phyloP scores from a whole-genome alignment of 768 basidiomycete genomes.

The Psilocybe cyanescens region DNA sequence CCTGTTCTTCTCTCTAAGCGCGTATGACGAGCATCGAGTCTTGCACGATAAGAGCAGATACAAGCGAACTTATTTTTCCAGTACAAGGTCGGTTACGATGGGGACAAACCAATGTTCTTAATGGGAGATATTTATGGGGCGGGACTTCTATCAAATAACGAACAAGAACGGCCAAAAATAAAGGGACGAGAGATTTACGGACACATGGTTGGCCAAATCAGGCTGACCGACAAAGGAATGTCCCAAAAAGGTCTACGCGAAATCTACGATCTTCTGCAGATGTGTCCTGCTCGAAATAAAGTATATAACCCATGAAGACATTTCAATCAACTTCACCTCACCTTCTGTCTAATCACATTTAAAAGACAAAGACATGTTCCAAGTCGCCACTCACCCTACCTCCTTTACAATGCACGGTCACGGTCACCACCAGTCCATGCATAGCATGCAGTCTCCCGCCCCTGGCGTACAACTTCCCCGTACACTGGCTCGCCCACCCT shows the following conservation, averaged over 20 bases:
- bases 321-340: conserved; percentile 40
- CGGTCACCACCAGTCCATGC: conserved; percentile 33
- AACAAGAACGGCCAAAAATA: conserved; percentile 34
- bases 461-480: conserved; percentile 70
- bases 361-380: conserved; percentile 42
- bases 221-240: conserved; percentile 42
- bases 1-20: not conserved
- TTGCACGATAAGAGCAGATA: not conserved
- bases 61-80: conserved; percentile 13
- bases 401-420: conserved; percentile 43
- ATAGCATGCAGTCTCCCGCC: conserved; percentile 17
- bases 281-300: conserved; percentile 14
- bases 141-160: conserved; percentile 19
- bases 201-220: conserved; percentile 26
- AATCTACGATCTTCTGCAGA: conserved; percentile 37
- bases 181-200: conserved; percentile 26
- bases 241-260: conserved; percentile 33
- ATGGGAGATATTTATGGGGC: conserved; percentile 12
- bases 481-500: conserved; percentile 65
- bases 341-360: conserved; percentile 7
- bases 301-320: conserved; percentile 33
- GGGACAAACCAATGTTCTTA: conserved; percentile 21
- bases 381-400: conserved; percentile 48
- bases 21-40: not conserved
- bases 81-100: conserved; percentile 33